Percentiles rank a stretch among this genome's conserved stretches.
Evolutionary conservation across 257 asterid genomes (phyloP).

Genomic region (Solanum tarijense): DNA sequence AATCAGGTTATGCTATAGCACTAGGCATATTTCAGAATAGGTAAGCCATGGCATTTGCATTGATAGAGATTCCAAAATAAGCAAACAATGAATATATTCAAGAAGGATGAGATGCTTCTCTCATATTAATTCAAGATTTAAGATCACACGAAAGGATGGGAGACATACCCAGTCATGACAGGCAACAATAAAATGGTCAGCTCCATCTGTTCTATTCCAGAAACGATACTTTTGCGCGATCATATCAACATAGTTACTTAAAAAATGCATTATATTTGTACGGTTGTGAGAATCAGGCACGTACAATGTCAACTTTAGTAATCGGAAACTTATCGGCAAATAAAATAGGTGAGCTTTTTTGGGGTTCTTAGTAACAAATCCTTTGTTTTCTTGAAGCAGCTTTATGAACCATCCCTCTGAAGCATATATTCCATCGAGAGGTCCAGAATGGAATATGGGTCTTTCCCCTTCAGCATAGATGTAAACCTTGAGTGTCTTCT

Average conservation of each 20-base stretch:
- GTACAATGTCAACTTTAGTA: constrained; percentile 36
- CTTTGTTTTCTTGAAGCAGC: constrained; percentile 27
- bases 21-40: neutral
- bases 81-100: neutral
- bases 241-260: constrained; percentile 22
- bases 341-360: constrained; percentile 45
- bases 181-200: constrained; percentile 56
- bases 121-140: neutral
- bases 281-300: constrained; percentile 39
- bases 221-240: constrained; percentile 25
- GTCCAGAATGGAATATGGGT: constrained; percentile 33
- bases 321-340: constrained; percentile 43
- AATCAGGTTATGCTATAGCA: neutral
- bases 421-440: constrained; percentile 45
- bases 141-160: neutral
- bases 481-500: constrained; percentile 22
- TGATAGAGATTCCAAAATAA: neutral
- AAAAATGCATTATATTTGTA: constrained; percentile 15
- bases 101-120: neutral
- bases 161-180: constrained; percentile 57
- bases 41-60: neutral
- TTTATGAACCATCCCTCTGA: constrained; percentile 68
- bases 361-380: constrained; percentile 26
- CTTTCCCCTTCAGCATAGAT: constrained; percentile 26
- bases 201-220: constrained; percentile 56